Evolutionary conservation across 305 asterid genomes (phyloP).

Genomic region (Fraxinus dipetala): DNA sequence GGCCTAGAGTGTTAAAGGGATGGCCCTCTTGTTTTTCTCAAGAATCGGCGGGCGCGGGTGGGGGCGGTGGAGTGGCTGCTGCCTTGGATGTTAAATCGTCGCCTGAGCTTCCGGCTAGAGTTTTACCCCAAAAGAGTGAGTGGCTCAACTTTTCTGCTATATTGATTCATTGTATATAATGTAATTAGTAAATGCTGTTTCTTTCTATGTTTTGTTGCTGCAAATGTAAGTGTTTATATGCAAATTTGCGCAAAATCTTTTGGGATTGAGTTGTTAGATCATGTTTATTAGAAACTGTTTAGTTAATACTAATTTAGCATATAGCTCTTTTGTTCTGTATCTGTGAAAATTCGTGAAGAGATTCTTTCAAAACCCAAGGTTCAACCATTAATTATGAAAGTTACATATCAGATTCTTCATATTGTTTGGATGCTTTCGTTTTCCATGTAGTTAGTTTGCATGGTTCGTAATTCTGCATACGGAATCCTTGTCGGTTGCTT

Average conservation of each 20-base stretch:
- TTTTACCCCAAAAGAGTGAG: slow-evolving; percentile 94
- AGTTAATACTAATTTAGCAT: background rate
- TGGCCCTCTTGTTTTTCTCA: slow-evolving; percentile 80
- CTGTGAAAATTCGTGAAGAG: background rate
- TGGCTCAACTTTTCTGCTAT: background rate
- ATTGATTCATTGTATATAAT: background rate
- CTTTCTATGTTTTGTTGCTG: background rate
- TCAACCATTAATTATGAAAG: background rate
- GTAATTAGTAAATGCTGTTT: background rate
- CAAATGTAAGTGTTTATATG: background rate
- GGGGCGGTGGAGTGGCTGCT: slow-evolving; percentile 5
- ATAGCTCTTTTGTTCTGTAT: slow-evolving; percentile 6
- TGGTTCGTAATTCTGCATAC: background rate
- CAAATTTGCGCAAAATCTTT: background rate
- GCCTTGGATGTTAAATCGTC: slow-evolving; percentile 40
- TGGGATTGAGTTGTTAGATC: slow-evolving; percentile 16
- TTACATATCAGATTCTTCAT: background rate
- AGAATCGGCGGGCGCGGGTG: slow-evolving; percentile 35
- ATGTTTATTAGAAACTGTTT: slow-evolving; percentile 3
- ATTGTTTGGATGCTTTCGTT: slow-evolving; percentile 1
- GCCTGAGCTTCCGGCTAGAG: slow-evolving; percentile 46
- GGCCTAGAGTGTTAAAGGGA: slow-evolving; percentile 68
- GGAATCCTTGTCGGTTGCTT: background rate
- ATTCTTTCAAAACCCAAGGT: slow-evolving; percentile 3
- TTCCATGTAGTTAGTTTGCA: background rate